Base-by-base conservation (phyloP, 495 filamentous ascomycete species). In the Cryomyces minteri region DNA sequence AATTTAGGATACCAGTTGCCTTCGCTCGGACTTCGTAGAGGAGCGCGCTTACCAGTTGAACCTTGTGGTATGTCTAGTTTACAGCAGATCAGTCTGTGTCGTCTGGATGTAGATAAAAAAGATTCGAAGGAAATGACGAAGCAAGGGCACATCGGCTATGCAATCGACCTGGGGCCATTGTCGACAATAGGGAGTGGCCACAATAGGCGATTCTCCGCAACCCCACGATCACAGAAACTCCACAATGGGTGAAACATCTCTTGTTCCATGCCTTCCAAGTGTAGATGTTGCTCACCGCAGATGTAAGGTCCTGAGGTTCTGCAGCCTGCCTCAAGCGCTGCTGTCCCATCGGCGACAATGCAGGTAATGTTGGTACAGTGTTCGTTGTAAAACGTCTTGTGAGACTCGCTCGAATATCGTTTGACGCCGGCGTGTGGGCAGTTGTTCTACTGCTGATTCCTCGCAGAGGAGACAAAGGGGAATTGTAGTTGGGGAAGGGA, bases 361-460 rank as follows among this genome's bases (percentile, higher is more conserved):
- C 52, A 33, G 43, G 47, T 31, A 55, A 41, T 54, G 80, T 83
- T 51, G 84, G 81, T 61, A 92, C 68, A 64, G 82, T 82, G 56
- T 85, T 83, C 46, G 86, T 90, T 46, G 90, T 98, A 67, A 95
- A 95, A 49, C 90, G 80, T 61, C 90, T 81, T 62, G 87, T 84
- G 51, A 94, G 67, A 51, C 76, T 79, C 38, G 72, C 70, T 60
- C 86, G 73, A 43, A 71, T 69, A 51, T 85, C 81, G 51, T 70
- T 72, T n/a, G 46, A 46, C 31, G 48, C 12, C 10, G 48, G 32
- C 18, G 43, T 50, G 25, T 45, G 42, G 14, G 47, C 31, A 8
- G 38, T 11, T 44, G 54, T 53, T 40, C 53, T 51, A 40, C 43
- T 48, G 45, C 52, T 51, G 31, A 51, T 53, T 30, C 43, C 49